Evolutionary conservation across 805 yeast genomes (phyloP), one percentile per base, ranked within the genome.

Genomic region (Grigorovia yakushimaensis): DNA sequence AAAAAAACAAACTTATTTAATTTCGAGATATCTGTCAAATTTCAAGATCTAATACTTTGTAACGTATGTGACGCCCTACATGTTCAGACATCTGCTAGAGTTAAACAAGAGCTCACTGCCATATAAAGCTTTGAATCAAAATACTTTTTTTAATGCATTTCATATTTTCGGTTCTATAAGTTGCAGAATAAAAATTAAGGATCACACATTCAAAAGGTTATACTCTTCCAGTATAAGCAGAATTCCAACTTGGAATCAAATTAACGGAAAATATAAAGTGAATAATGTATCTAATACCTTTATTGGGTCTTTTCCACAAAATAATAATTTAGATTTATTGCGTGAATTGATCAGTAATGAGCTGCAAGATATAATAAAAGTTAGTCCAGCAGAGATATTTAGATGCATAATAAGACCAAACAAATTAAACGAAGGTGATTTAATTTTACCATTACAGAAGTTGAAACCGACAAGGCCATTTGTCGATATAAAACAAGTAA

Each of bases 361-460:
- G 15, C 15, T 33, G 17, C 37, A 33, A 13, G 17, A 13, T 15
- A 33, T n/a, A 13, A 3, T 33, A 15, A 15, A 13, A 15, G n/a
- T 13, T 9, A 17, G 15, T 15, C n/a, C n/a, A 6, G 7, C 3
- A 15, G n/a, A 9, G 2, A 3, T 33, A 33, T 33, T 15, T 13
- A 9, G 15, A 13, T 33, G n/a, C 15, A 7, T 33, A 33, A 33
- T 33, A 11, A 33, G 37, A 74, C 88, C 96, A 20, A 73, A 77
- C 54, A 82, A 88, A 39, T 69, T 84, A 55, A 96, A 88, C 50
- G 83, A 91, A 48, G 98, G 98, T 62, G 98, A 93, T 66, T 74
- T 93, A 59, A 76, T 91, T 51, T 79, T 91, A 47, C 97, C 98
- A 40, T 74, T 93, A 40, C 98, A 98, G 57, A 81, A 97, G 65